Evolutionary conservation across 495 filamentous ascomycete species (phyloP).

Genomic region (Ascodesmis nigricans): DNA sequence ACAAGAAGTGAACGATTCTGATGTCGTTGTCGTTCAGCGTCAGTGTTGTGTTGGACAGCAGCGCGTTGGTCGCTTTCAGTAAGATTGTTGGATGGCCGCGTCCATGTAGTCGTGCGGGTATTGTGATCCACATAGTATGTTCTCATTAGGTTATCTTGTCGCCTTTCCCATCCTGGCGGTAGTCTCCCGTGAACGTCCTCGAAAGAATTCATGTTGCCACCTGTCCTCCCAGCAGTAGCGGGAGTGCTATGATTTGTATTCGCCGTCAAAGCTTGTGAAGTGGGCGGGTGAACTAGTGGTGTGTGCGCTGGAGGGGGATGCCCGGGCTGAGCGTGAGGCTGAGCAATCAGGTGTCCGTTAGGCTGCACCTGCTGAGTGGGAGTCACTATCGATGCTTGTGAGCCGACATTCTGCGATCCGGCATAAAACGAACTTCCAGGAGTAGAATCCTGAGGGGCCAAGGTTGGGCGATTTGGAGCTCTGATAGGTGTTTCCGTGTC

Average conservation of each 20-base stretch:
- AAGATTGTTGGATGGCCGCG: constrained; percentile 58
- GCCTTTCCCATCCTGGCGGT: constrained; percentile 84
- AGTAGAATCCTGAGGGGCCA: too few species aligned
- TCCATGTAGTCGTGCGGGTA: constrained; percentile 90
- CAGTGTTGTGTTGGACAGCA: constrained; percentile 68
- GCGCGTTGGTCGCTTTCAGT: constrained; percentile 55
- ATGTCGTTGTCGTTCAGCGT: constrained; percentile 75
- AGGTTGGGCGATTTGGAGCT: constrained; percentile 23
- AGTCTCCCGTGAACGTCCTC: constrained; percentile 84
- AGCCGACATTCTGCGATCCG: too few species aligned
- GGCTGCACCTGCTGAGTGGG: too few species aligned
- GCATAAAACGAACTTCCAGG: too few species aligned
- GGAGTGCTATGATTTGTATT: constrained; percentile 9
- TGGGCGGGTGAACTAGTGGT: too few species aligned
- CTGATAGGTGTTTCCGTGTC: constrained; percentile 43
- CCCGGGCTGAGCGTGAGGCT: too few species aligned
- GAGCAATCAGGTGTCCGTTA: too few species aligned
- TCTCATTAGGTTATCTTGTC: constrained; percentile 85
- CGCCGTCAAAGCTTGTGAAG: too few species aligned
- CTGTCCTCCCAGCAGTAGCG: constrained; percentile 26
- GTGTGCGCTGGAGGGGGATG: too few species aligned
- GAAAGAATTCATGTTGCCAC: constrained; percentile 62
- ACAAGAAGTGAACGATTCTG: constrained; percentile 62
- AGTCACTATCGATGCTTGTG: constrained; percentile 14
- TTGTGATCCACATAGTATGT: constrained; percentile 99